phyloP scores from a whole-genome alignment of 768 basidiomycete species.

The Termitomyces eurrhizus region DNA sequence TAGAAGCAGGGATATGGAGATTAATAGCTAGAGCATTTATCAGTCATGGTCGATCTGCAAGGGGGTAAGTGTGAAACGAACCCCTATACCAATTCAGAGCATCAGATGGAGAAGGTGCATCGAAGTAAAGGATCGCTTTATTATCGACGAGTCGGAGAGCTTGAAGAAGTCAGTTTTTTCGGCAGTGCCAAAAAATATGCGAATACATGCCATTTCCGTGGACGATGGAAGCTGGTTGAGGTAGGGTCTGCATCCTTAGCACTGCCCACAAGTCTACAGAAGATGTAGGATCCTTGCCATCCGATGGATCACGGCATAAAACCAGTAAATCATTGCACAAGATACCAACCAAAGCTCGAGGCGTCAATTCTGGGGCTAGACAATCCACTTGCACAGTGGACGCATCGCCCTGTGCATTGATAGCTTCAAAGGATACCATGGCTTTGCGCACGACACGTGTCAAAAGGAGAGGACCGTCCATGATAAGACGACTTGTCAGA shows the following conservation, averaged over 20 bases:
- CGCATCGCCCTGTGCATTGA: conserved; percentile 72
- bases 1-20: conserved; percentile 81
- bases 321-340: conserved; percentile 93
- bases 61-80: conserved; percentile 24
- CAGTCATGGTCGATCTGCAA: neutral
- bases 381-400: conserved; percentile 88
- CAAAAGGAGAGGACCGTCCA: conserved; percentile 84
- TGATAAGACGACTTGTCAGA: conserved; percentile 71
- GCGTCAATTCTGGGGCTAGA: conserved; percentile 81
- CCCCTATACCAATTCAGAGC: conserved; percentile 91
- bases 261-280: conserved; percentile 95
- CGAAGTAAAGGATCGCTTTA: conserved; percentile 88
- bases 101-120: conserved; percentile 78
- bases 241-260: conserved; percentile 89
- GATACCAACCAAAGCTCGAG: conserved; percentile 73
- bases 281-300: conserved; percentile 69
- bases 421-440: conserved; percentile 74
- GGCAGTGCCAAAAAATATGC: conserved; percentile 2
- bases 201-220: conserved; percentile 68
- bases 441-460: conserved; percentile 91
- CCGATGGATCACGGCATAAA: conserved; percentile 82
- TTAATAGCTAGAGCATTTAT: conserved; percentile 63
- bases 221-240: conserved; percentile 86
- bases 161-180: conserved; percentile 22
- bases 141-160: conserved; percentile 88